These are phyloP conservation scores for Alternaria panax DNA, from an alignment of 2,329 filamentous ascomycete species.

Conservation along the genomic window DNA sequence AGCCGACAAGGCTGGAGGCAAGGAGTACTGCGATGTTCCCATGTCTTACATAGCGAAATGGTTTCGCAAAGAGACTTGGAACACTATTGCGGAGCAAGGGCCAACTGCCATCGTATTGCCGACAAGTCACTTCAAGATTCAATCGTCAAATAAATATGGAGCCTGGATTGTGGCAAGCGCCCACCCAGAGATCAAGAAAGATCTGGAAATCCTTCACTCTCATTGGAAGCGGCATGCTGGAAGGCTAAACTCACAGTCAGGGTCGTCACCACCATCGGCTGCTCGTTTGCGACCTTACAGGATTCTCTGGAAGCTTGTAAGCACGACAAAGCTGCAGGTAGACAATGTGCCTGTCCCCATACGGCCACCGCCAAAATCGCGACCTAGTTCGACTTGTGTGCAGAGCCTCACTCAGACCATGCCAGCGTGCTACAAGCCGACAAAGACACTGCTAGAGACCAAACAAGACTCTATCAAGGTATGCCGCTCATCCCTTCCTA, in stretches of 20 bases:
- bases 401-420: background rate
- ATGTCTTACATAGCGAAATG: slow-evolving; percentile 47
- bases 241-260: background rate
- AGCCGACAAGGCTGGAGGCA: slow-evolving; percentile 29
- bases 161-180: slow-evolving; percentile 32
- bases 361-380: slow-evolving; percentile 9
- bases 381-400: background rate
- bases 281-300: background rate
- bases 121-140: slow-evolving; percentile 35
- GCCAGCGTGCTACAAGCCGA: background rate
- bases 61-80: slow-evolving; percentile 48
- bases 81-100: slow-evolving; percentile 27
- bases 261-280: background rate
- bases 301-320: slow-evolving; percentile 17
- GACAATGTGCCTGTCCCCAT: slow-evolving; percentile 22
- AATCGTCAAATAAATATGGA: slow-evolving; percentile 16
- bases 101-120: slow-evolving; percentile 31
- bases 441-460: background rate
- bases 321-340: slow-evolving; percentile 22
- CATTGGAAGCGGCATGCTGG: slow-evolving; percentile 7
- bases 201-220: slow-evolving; percentile 20
- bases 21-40: slow-evolving; percentile 41
- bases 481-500: background rate
- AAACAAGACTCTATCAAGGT: background rate
- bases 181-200: slow-evolving; percentile 16